Conservation (phyloP, 805 yeast species). For the Yamadazyma insecticola region DNA sequence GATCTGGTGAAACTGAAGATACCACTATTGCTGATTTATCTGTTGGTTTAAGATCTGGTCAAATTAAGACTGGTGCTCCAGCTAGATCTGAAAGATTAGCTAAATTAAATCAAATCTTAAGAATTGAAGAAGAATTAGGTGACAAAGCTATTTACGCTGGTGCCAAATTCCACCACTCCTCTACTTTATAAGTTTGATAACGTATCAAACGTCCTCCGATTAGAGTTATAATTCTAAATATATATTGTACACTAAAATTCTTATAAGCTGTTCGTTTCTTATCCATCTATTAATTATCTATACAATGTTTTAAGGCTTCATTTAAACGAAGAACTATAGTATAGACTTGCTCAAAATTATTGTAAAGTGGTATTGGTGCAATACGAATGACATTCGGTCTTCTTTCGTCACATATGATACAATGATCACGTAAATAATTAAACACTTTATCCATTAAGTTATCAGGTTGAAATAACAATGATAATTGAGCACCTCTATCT, state of each 20-base stretch:
- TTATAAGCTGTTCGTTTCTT: too few species aligned
- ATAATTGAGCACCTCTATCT: slow-evolving; percentile 79
- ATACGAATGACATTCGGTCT: slow-evolving; percentile 85
- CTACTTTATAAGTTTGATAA: slow-evolving; percentile 30
- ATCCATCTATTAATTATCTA: slow-evolving; percentile 1
- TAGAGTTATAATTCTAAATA: too few species aligned
- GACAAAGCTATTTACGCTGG: slow-evolving; percentile 97
- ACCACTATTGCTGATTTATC: slow-evolving; percentile 95
- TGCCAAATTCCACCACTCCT: slow-evolving; percentile 68
- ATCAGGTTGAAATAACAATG: slow-evolving; percentile 53
- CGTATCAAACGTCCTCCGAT: too few species aligned
- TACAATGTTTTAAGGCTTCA: slow-evolving; percentile 21
- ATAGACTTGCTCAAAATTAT: slow-evolving; percentile 62
- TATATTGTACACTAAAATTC: too few species aligned
- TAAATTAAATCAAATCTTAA: slow-evolving; percentile 95
- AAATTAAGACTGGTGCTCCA: slow-evolving; percentile 99
- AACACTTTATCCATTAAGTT: slow-evolving; percentile 60
- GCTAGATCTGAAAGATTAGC: slow-evolving; percentile 99
- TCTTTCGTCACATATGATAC: slow-evolving; percentile 82
- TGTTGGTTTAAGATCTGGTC: slow-evolving; percentile 98
- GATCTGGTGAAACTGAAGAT: slow-evolving; percentile 99
- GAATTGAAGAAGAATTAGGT: slow-evolving; percentile 98
- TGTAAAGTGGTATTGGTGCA: slow-evolving; percentile 86
- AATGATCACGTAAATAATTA: slow-evolving; percentile 45
- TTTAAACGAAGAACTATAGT: slow-evolving; percentile 43